Base-by-base conservation (phyloP, 306 rosid species). In the Oemleria cerasiformis region DNA sequence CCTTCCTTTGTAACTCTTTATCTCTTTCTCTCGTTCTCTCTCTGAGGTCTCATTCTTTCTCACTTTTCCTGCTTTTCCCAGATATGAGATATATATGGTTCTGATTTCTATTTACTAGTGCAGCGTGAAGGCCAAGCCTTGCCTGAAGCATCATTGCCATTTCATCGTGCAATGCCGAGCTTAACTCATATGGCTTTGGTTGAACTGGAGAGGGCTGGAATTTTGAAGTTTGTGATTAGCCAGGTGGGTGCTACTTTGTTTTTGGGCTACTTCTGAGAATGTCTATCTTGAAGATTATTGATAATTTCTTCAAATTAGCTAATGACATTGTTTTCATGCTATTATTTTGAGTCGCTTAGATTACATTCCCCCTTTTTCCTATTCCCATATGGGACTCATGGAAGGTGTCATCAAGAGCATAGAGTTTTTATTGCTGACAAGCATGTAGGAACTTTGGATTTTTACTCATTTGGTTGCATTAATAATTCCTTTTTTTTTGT, bases 91-190 rank as follows among this genome's bases (percentile, higher is more conserved):
- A 13, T 61, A 23, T 23, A 38, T 61, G 66, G 50, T 71, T 72
- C 62, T 72, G 58, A 68, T 80, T 65, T 65, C 71, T 63, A 76
- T 74, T 21, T 60, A 48, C 71, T 79, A 19, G 64, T 82, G 68
- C 87, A 94, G 99, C 96, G 91, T 73, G 99, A 94, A 87, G 99
- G 99, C 69, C 89, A 94, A 85, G 90, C 92, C 73, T 82, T 91
- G 85, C 99, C 99, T 7, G 99, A 86, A 84, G 97, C 97, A 75
- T 94, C 97, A 23, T 75, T 91, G 71, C 99, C 99, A 43, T 94
- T 94, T 87, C 99, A 94, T 83, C 99, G 97, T 2, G 99, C 99
- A 11, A 66, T 79, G 75, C 99, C 97, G 20, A 91, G 97, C 83
- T 65, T 89, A 83, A 94, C 99, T 64, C 99, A 94, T 83, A 91